Evolutionary conservation across 495 filamentous ascomycete genomes (phyloP).

Genomic region (Aspergillus nanangensis): DNA sequence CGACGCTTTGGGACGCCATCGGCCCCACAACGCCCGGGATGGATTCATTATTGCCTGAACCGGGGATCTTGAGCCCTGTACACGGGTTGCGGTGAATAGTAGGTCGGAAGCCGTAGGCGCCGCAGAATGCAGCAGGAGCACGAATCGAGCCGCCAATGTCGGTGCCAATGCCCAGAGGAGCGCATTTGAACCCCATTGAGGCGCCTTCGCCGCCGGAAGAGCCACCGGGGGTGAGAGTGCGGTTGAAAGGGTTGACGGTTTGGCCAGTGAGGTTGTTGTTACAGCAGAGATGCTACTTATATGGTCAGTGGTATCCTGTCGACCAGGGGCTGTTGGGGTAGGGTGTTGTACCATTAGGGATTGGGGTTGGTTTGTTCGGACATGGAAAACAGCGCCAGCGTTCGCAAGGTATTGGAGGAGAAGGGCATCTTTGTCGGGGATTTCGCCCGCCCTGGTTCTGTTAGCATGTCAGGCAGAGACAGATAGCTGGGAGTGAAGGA

Average conservation of each 20-base stretch:
- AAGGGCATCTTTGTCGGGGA: conserved; percentile 31
- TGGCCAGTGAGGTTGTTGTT: conserved; percentile 62
- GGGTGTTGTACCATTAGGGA: conserved; percentile 33
- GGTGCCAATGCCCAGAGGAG: conserved; percentile 62
- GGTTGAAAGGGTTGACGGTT: conserved; percentile 60
- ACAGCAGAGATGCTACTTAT: conserved; percentile 35
- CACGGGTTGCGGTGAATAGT: conserved; percentile 49
- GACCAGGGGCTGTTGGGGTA: too few species aligned
- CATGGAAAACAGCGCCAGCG: conserved; percentile 54
- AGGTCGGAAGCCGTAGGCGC: conserved; percentile 56
- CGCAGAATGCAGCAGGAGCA: conserved; percentile 54
- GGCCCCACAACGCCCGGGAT: conserved; percentile 61
- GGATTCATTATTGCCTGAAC: conserved; percentile 52
- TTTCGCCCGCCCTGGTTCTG: conserved; percentile 25
- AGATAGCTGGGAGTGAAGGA: too few species aligned
- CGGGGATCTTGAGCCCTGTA: conserved; percentile 37
- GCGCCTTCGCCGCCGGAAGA: conserved; percentile 68
- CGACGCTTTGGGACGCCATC: conserved; percentile 51
- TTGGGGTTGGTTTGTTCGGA: conserved; percentile 61
- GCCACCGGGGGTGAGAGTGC: conserved; percentile 52
- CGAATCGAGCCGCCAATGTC: conserved; percentile 62
- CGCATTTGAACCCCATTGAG: conserved; percentile 56
- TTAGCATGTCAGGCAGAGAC: not conserved
- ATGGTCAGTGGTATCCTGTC: conserved; percentile 11
- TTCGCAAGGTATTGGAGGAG: conserved; percentile 28